Base-by-base conservation (phyloP, 192 early-diverging fungal species). In the Entomortierella parvispora region DNA sequence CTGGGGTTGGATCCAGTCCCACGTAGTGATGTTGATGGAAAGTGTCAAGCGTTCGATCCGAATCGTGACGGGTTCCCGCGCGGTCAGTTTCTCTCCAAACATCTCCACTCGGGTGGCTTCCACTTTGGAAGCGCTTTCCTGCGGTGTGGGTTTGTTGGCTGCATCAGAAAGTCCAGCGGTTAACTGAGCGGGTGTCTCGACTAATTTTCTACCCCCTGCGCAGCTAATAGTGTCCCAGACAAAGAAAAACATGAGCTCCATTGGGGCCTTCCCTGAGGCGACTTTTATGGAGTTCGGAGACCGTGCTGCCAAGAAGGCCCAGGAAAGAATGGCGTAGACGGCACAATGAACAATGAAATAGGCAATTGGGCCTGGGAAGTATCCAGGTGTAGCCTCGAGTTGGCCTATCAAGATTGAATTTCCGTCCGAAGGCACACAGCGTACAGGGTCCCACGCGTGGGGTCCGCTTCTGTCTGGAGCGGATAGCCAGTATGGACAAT, bases 381-480 rank as follows among this genome's bases (percentile, higher is more conserved):
- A 48, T 28, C 9, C 12, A 2, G 33, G 14, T 2, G 28, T 11
- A 6, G 17, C 46, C n/a, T 61, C 59, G 3, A 61, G 2, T 2
- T 48, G 45, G 1, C n/a, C n/a, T n/a, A n/a, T n/a, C n/a, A 66
- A 23, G 10, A 58, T 57, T 20, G 28, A 12, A 12, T 66, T 66
- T 31, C 65, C 65, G 14, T 66, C 54, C 65, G 53, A 66, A 4
- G 65, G n/a, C 4, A 1, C 31, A 58, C 65, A 66, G 1, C 8
- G 5, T 0, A 48, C 20, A 0, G 52, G 63, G 40, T 65, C 63
- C 51, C 33, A 55, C n/a, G n/a, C n/a, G n/a, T n/a, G n/a, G n/a
- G n/a, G n/a, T n/a, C n/a, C n/a, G n/a, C n/a, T n/a, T n/a, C 53
- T 34, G 12, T 31, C 20, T 14, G 29, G 63, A 15, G 50, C 15